phyloP scores from a whole-genome alignment of 2,329 filamentous ascomycete species.

The Paraconiothyrium brasiliense region DNA sequence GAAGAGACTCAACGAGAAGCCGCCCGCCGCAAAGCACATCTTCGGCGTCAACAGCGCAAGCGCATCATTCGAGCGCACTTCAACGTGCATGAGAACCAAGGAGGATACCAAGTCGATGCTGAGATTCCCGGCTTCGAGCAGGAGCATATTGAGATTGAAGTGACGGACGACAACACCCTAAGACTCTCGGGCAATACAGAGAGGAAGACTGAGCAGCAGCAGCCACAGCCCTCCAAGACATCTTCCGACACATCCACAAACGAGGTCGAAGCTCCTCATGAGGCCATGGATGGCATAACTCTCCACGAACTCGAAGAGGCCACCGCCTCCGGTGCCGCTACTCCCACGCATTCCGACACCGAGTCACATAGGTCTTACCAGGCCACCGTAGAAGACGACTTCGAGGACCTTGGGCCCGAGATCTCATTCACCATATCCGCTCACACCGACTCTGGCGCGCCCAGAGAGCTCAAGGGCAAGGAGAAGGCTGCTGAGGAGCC shows the following conservation, averaged over 20 bases:
- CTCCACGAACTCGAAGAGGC: constrained; percentile 30
- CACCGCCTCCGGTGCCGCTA: constrained; percentile 23
- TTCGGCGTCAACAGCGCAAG: constrained; percentile 43
- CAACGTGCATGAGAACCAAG: constrained; percentile 38
- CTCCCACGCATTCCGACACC: constrained; percentile 38
- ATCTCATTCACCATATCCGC: constrained; percentile 39
- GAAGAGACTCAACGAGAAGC: constrained; percentile 30
- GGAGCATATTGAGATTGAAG: constrained; percentile 47
- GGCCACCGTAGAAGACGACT: constrained; percentile 49
- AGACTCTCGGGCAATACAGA: constrained; percentile 44
- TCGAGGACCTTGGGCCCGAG: constrained; percentile 46
- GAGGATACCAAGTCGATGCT: constrained; percentile 45
- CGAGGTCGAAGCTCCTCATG: constrained; percentile 16
- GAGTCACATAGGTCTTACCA: constrained; percentile 46
- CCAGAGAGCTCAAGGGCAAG: constrained; percentile 39
- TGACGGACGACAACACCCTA: constrained; percentile 45
- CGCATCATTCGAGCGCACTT: constrained; percentile 42
- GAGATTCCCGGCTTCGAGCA: constrained; percentile 46
- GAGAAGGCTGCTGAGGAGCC: constrained; percentile 36
- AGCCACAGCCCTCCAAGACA: constrained; percentile 21
- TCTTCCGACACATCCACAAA: constrained; percentile 11
- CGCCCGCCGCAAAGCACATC: constrained; percentile 36
- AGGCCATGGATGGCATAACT: constrained; percentile 32
- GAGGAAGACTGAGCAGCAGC: constrained; percentile 24
- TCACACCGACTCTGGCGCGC: constrained; percentile 23